phyloP scores from a whole-genome alignment of 2,329 filamentous ascomycete genomes.

The Tympanopsis confertula region DNA sequence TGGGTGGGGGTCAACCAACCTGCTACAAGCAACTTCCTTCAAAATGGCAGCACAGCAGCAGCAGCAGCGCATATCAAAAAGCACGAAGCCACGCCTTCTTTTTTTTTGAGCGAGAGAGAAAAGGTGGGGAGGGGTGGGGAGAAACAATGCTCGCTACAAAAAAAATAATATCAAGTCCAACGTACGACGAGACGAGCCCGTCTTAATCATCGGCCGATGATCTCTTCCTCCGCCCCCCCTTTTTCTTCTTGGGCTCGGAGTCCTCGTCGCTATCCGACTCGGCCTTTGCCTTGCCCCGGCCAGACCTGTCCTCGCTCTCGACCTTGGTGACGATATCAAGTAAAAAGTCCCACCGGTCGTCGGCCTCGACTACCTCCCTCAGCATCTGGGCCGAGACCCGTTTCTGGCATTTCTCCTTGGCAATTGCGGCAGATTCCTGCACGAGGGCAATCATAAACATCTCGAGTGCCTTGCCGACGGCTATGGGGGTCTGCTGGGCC shows the following conservation, averaged over 20 bases:
- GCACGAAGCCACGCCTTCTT: too few relatives aligned
- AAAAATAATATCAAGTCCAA: too few relatives aligned
- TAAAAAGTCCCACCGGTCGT: constrained; percentile 90
- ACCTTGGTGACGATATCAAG: constrained; percentile 82
- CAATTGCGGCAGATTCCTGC: constrained; percentile 74
- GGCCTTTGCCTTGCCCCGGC: constrained; percentile 19
- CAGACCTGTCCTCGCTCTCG: constrained; percentile 40
- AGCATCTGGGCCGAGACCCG: constrained; percentile 82
- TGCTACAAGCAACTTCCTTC: too few relatives aligned
- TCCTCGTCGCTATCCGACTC: constrained; percentile 42
- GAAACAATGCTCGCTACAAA: too few relatives aligned
- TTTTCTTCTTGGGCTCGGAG: constrained; percentile 34
- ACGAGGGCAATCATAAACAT: constrained; percentile 96
- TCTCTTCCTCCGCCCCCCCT: constrained; percentile 29
- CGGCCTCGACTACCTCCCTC: constrained; percentile 76
- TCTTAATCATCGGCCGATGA: too few relatives aligned
- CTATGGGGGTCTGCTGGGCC: constrained; percentile 90
- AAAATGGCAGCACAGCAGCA: too few relatives aligned
- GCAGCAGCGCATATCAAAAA: too few relatives aligned
- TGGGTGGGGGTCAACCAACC: too few relatives aligned
- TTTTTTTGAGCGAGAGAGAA: too few relatives aligned
- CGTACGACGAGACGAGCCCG: too few relatives aligned
- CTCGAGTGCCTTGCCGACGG: constrained; percentile 89
- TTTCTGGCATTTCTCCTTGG: constrained; percentile 72
- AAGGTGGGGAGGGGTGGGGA: too few relatives aligned